Evolutionary conservation across 2,329 filamentous ascomycete genomes (phyloP).

Genomic region (Arthrobotrys sinensis): DNA sequence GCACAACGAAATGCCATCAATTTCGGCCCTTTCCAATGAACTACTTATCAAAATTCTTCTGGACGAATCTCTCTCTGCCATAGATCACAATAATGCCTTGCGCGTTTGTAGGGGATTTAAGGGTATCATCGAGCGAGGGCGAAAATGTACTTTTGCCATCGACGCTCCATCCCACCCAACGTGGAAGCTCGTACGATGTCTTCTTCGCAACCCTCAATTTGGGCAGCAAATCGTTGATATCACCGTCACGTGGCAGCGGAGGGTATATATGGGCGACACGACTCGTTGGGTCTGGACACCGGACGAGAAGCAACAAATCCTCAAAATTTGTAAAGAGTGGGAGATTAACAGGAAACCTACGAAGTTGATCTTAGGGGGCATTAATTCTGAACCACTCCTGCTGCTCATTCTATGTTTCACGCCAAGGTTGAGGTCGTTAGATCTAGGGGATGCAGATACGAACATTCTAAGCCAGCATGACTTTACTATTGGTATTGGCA

Average conservation of each 20-base stretch:
- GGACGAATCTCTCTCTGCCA: too few species aligned
- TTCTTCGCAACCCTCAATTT: slow-evolving; percentile 23
- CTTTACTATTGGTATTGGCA: too few species aligned
- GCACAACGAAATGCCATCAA: too few species aligned
- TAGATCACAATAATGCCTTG: too few species aligned
- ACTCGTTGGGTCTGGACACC: slow-evolving; percentile 31
- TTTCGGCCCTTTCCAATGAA: too few species aligned
- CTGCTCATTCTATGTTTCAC: slow-evolving; percentile 19
- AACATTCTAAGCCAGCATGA: too few species aligned
- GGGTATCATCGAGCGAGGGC: too few species aligned
- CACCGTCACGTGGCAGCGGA: slow-evolving; percentile 32
- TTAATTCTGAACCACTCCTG: slow-evolving; percentile 27
- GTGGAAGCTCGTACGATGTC: slow-evolving; percentile 4
- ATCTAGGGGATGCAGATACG: neutral
- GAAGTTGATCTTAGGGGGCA: slow-evolving; percentile 1
- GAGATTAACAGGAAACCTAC: neutral
- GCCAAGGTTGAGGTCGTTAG: neutral
- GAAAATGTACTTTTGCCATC: too few species aligned
- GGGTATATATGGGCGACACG: too few species aligned
- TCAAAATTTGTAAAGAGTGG: neutral
- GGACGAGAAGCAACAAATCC: neutral
- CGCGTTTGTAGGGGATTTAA: too few species aligned
- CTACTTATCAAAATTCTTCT: too few species aligned
- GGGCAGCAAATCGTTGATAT: slow-evolving; percentile 22
- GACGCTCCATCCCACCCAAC: neutral